phyloP scores from a whole-genome alignment of 768 basidiomycete genomes.

The Leccinum ochraceum region DNA sequence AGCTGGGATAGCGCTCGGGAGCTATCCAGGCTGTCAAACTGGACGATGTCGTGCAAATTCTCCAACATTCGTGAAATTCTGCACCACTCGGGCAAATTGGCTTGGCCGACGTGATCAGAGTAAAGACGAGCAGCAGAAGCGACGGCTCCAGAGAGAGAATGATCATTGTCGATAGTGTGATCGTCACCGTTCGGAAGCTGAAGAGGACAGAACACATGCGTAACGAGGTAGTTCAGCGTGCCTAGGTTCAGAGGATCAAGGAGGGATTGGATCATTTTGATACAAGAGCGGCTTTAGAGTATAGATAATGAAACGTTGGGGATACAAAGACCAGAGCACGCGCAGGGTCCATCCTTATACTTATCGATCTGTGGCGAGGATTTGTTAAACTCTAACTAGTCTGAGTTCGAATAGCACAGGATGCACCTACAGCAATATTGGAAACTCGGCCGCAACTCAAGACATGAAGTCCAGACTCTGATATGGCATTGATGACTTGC shows the following conservation, averaged over 20 bases:
- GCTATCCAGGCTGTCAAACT: conserved; percentile 12
- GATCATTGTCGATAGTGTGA: conserved; percentile 23
- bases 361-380: background rate
- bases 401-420: background rate
- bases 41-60: conserved; percentile 3
- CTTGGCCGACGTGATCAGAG: background rate
- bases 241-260: background rate
- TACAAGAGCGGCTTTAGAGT: background rate
- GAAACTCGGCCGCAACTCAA: background rate
- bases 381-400: background rate
- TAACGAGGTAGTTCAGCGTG: conserved; percentile 28
- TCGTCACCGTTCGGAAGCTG: conserved; percentile 38
- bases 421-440: background rate
- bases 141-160: conserved; percentile 26
- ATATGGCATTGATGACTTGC: no score
- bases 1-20: conserved; percentile 7
- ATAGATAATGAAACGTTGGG: background rate
- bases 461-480: background rate
- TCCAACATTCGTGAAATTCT: background rate
- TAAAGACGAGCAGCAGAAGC: conserved; percentile 23
- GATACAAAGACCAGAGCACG: background rate
- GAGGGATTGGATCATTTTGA: background rate
- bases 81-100: background rate
- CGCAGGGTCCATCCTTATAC: background rate
- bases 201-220: conserved; percentile 41